Evolutionary conservation across 257 asterid genomes (phyloP).

Genomic region (Salvia rosmarinus): DNA sequence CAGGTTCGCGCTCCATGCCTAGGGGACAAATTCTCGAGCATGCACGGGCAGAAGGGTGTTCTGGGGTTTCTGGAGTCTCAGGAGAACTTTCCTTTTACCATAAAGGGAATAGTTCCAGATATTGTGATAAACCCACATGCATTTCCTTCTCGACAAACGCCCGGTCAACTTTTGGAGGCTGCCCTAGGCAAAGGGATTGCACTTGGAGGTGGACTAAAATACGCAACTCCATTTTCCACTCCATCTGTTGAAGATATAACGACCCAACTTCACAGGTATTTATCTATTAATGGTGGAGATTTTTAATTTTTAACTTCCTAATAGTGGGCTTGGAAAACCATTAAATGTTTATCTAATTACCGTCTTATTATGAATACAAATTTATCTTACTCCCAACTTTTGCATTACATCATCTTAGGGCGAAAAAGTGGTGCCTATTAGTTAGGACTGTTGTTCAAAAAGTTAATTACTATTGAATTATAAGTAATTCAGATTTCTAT

Average conservation of each 20-base stretch:
- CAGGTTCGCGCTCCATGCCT: constrained; percentile 96
- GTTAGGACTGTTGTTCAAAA: not conserved
- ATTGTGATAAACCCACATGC: constrained; percentile 96
- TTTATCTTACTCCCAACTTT: not conserved
- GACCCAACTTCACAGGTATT: constrained; percentile 84
- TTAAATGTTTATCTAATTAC: not conserved
- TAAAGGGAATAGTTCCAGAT: constrained; percentile 91
- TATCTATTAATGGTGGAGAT: not conserved
- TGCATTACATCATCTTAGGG: not conserved
- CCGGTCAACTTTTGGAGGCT: constrained; percentile 91
- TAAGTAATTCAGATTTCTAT: not conserved
- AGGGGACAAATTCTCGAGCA: constrained; percentile 96
- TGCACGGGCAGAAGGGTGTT: constrained; percentile 99
- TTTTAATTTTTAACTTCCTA: not conserved
- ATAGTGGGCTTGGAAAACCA: not conserved
- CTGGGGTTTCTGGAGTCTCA: constrained; percentile 87
- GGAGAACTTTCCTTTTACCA: constrained; percentile 88
- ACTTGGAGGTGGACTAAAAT: constrained; percentile 66
- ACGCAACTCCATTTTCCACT: constrained; percentile 92
- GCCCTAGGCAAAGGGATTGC: constrained; percentile 94
- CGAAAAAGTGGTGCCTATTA: not conserved
- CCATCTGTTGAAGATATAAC: constrained; percentile 70
- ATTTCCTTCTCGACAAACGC: constrained; percentile 95
- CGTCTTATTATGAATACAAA: not conserved
- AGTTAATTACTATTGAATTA: not conserved